Conservation (phyloP, 371 early-diverging fungal genomes). For the Mortierella sp. region DNA sequence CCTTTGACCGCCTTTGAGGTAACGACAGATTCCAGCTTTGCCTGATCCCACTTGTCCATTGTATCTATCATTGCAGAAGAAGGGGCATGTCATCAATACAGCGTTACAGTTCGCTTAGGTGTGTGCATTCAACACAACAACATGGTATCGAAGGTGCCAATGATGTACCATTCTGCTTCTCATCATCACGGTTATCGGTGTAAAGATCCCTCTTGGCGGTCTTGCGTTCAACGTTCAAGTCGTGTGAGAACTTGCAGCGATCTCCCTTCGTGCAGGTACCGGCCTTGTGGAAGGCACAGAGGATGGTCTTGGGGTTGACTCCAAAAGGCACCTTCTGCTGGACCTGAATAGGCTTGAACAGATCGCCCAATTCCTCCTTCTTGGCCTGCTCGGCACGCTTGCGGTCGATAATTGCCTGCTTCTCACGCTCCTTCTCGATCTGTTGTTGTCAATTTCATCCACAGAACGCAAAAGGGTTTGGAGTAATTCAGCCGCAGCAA, state of each 20-base stretch:
- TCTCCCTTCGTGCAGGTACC: conserved; percentile 95
- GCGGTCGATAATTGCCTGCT: conserved; percentile 60
- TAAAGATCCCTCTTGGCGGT: conserved; percentile 92
- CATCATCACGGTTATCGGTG: conserved; percentile 84
- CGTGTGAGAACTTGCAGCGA: conserved; percentile 99
- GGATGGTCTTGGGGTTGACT: conserved; percentile 98
- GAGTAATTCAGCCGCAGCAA: neutral
- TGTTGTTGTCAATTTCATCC: conserved; percentile 29
- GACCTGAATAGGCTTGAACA: conserved; percentile 91
- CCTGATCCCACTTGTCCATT: conserved; percentile 97
- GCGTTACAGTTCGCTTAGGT: neutral
- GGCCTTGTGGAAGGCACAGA: conserved; percentile 94
- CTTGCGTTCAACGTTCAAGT: conserved; percentile 91
- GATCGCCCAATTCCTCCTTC: conserved; percentile 85
- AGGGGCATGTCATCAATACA: neutral
- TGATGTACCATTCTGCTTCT: conserved; percentile 60
- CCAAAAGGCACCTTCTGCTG: conserved; percentile 99
- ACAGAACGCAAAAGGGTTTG: neutral
- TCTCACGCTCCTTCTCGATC: conserved; percentile 68
- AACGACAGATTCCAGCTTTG: conserved; percentile 91
- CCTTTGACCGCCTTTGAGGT: conserved; percentile 78
- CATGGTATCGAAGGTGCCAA: neutral
- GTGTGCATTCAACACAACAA: neutral
- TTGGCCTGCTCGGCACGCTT: conserved; percentile 80
- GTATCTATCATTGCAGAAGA: conserved; percentile 68